These are phyloP conservation scores for Neurospora sp. DNA, from an alignment of 495 filamentous ascomycete genomes.

Conservation along the genomic window DNA sequence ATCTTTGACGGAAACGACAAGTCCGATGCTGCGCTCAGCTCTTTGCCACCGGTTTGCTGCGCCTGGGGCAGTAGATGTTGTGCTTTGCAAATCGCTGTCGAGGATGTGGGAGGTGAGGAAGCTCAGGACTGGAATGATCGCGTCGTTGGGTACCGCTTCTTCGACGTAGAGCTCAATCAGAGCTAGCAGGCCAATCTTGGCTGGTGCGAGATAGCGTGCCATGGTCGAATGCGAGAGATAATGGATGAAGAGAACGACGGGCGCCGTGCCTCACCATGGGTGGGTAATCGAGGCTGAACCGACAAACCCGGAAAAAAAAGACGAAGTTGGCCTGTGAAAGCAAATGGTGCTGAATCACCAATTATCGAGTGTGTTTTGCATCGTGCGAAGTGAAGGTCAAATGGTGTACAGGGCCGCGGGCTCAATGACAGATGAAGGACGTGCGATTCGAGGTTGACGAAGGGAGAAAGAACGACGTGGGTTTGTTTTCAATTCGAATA, in stretches of 20 bases:
- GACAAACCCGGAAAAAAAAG: background rate
- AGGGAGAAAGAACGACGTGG: background rate
- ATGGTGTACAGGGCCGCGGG: background rate
- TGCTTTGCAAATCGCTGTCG: conserved; percentile 23
- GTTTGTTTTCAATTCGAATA: background rate
- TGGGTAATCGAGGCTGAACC: background rate
- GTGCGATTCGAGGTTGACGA: background rate
- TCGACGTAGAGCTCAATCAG: conserved; percentile 74
- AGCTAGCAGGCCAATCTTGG: conserved; percentile 72
- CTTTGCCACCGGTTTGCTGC: conserved; percentile 25
- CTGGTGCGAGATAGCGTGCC: conserved; percentile 75
- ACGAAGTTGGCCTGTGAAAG: background rate
- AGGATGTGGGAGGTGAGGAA: conserved; percentile 72
- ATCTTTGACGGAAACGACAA: conserved; percentile 52
- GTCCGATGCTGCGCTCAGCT: conserved; percentile 33
- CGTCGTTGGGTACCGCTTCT: conserved; percentile 58
- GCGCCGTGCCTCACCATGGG: background rate
- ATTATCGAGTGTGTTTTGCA: background rate
- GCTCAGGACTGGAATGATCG: conserved; percentile 72
- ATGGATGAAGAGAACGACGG: background rate
- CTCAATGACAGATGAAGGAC: background rate
- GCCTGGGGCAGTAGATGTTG: conserved; percentile 1
- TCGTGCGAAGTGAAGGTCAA: background rate
- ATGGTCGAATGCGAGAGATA: conserved; percentile 28
- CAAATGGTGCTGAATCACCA: background rate